Evolutionary conservation across 2,329 filamentous ascomycete genomes (phyloP).

Genomic region (Scedosporium apiospermum): DNA sequence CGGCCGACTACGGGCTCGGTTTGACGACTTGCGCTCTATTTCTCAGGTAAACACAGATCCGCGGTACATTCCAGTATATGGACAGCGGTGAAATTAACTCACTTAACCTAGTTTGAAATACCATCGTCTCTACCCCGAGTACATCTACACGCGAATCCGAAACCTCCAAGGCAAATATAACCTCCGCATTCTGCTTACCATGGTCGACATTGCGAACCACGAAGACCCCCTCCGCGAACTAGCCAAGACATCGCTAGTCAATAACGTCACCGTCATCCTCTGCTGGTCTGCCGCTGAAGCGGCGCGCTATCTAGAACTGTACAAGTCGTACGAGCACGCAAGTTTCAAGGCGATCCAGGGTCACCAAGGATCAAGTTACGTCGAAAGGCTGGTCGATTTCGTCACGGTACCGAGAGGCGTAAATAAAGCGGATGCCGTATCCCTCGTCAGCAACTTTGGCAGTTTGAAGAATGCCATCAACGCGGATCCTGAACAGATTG

Average conservation of each 20-base stretch:
- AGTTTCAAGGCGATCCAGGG: constrained; percentile 72
- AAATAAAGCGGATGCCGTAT: constrained; percentile 90
- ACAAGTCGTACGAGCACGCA: constrained; percentile 89
- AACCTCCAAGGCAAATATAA: constrained; percentile 77
- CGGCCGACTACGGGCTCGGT: constrained; percentile 85
- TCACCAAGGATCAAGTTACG: constrained; percentile 73
- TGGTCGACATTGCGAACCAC: constrained; percentile 94
- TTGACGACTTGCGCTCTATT: constrained; percentile 85
- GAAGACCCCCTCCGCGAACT: constrained; percentile 84
- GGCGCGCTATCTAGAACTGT: constrained; percentile 85
- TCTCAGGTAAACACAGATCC: constrained; percentile 40
- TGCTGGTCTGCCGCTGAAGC: constrained; percentile 95
- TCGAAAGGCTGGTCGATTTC: constrained; percentile 83
- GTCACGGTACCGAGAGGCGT: constrained; percentile 81
- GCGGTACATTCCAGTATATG: constrained; percentile 4
- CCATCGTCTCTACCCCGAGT: constrained; percentile 92
- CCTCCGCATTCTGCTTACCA: constrained; percentile 74
- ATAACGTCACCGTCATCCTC: constrained; percentile 83
- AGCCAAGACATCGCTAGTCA: constrained; percentile 84
- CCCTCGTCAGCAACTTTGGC: constrained; percentile 84
- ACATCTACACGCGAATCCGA: constrained; percentile 89
- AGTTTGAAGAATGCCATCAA: constrained; percentile 81
- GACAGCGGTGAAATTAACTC: not conserved
- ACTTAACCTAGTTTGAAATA: constrained; percentile 70
- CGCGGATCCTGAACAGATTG: constrained; percentile 75